Conservation (phyloP, 257 asterid species). For the Avicennia marina region DNA sequence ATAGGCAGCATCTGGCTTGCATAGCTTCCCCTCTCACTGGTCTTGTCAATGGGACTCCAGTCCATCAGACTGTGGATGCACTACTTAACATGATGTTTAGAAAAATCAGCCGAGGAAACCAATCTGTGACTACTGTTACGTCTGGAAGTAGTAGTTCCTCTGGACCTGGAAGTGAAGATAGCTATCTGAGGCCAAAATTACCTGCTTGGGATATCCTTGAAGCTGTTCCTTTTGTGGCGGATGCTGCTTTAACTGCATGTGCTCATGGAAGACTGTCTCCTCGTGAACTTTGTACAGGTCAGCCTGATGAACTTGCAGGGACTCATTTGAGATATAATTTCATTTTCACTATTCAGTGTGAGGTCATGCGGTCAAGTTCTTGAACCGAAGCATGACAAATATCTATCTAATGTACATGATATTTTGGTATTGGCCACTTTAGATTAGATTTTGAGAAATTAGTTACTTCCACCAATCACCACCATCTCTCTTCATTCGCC, state of each 20-base stretch:
- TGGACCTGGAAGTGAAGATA: conserved; percentile 67
- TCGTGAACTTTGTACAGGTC: conserved; percentile 96
- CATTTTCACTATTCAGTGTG: background rate
- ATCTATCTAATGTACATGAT: too few relatives aligned
- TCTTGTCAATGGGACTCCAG: conserved; percentile 76
- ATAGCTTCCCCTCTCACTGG: conserved; percentile 94
- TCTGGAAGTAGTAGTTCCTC: conserved; percentile 86
- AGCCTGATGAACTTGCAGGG: conserved; percentile 15
- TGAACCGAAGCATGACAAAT: too few relatives aligned
- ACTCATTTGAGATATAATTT: background rate
- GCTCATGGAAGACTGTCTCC: conserved; percentile 91
- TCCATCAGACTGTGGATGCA: conserved; percentile 71
- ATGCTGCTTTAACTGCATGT: conserved; percentile 94
- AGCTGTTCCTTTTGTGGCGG: conserved; percentile 94
- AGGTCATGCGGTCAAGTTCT: too few relatives aligned
- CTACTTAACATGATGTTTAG: conserved; percentile 84
- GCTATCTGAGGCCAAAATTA: conserved; percentile 61
- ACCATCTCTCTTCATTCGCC: too few relatives aligned
- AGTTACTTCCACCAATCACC: too few relatives aligned
- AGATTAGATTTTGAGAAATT: too few relatives aligned
- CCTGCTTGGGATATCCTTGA: conserved; percentile 99
- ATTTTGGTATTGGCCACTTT: too few relatives aligned
- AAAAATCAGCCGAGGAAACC: conserved; percentile 58
- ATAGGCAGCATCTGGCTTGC: conserved; percentile 90
- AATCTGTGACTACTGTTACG: conserved; percentile 42